Evolutionary conservation across 1,284 basidiomycete genomes (phyloP).

Genomic region (Leccinum griseonigrum): DNA sequence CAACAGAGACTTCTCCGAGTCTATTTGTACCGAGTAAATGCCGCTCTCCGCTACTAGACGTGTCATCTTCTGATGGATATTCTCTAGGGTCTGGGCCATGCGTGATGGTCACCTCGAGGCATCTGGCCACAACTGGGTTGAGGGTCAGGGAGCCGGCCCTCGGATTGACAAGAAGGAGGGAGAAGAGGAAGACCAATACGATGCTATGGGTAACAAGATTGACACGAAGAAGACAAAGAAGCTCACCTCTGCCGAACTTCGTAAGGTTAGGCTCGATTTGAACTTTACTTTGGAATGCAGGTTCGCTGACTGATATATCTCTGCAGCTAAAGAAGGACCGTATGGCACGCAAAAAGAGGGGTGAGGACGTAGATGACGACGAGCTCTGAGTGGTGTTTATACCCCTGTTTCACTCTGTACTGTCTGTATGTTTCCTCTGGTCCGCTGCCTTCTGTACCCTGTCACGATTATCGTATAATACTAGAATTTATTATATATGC

Average conservation of each 20-base stretch:
- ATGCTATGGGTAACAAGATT: constrained; percentile 97
- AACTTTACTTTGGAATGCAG: constrained; percentile 15
- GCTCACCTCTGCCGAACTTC: constrained; percentile 73
- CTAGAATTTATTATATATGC: constrained; percentile 7
- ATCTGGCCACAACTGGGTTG: constrained; percentile 98
- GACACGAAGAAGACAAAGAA: constrained; percentile 85
- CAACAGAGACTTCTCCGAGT: constrained; percentile 98
- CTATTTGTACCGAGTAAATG: constrained; percentile 73
- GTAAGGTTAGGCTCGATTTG: constrained; percentile 50
- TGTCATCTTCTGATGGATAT: constrained; percentile 1
- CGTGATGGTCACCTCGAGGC: constrained; percentile 89
- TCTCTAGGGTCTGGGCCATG: constrained; percentile 85
- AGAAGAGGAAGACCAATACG: constrained; percentile 86
- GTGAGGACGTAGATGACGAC: constrained; percentile 74
- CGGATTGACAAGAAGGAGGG: constrained; percentile 89
- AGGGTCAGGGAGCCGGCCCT: constrained; percentile 90
- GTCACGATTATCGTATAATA: constrained; percentile 18
- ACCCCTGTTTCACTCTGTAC: constrained; percentile 2
- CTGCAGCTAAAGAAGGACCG: constrained; percentile 85
- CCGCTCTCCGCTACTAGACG: constrained; percentile 29
- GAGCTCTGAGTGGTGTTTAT: constrained; percentile 45
- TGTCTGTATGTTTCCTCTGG: constrained; percentile 19
- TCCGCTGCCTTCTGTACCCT: constrained; percentile 22
- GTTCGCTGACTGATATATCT: constrained; percentile 12
- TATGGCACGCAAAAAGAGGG: constrained; percentile 83